Evolutionary conservation across 495 filamentous ascomycete species (phyloP), one percentile per base, ranked within the genome.

Genomic region (Lindgomyces ingoldianus): DNA sequence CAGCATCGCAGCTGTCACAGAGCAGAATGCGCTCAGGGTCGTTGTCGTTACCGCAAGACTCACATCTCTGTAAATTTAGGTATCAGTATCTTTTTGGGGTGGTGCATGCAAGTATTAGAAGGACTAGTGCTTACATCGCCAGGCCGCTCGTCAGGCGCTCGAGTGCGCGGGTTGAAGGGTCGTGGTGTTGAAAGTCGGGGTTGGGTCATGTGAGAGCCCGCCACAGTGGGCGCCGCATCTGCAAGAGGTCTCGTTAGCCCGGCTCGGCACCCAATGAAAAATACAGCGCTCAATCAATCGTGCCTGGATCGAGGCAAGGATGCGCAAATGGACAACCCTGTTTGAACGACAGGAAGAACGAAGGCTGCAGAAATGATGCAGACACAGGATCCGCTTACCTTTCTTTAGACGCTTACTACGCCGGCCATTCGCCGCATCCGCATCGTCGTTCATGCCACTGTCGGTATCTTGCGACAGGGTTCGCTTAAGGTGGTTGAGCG

Each of bases 151-250:
- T 82, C 81, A 67, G 86, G 25, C 6, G 57, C 87, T 54, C 81
- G 83, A 41, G 91, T 91, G 39, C 82, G 79, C 59, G 86, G 81
- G 54, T 70, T 21, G 29, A 55, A 64, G 14, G 86, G 82, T 61
- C 88, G 84, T 36, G 91, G 89, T 19, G 83, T 87, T 10, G 89
- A 86, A 41, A 91, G 91, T 46, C 92, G 89, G 69, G 96, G 90
- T 61, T 96, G 81, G 59, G 89, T 93, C 94, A 98, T 98, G 78
- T 97, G 91, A 39, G 93, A 96, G 27, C 95, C 94, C 64, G 91
- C 91, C 60, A 98, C 89, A 41, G 90, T 96, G 18, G 93, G 93
- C 55, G 88, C 87, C 42, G 85, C 83, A 83, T 94, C 91, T 93
- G 76, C 61, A 70, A 46, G 57, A 57, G 74, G 68, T 70, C 60